Conservation (phyloP, 2,329 filamentous ascomycete genomes). For the Sodiomyces alkalinus region DNA sequence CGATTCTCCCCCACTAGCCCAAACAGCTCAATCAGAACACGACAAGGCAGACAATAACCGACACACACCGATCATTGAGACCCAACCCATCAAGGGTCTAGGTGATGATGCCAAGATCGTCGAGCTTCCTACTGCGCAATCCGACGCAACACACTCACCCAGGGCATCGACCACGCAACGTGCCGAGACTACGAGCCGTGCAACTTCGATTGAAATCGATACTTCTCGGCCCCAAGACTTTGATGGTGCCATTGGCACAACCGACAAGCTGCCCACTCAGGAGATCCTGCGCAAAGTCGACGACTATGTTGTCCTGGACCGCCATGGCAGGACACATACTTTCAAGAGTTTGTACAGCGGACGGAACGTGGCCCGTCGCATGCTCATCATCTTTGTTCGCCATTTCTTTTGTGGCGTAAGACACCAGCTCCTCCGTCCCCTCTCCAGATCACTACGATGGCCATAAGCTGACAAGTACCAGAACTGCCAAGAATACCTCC, state of each 20-base stretch:
- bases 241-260: conserved; percentile 37
- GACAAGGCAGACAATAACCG: too few species aligned
- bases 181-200: conserved; percentile 2
- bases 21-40: not conserved
- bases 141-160: too few species aligned
- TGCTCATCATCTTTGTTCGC: conserved; percentile 59
- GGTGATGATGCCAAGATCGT: too few species aligned
- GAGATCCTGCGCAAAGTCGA: conserved; percentile 35
- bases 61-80: too few species aligned
- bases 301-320: conserved; percentile 43
- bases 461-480: conserved; percentile 15
- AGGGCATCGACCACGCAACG: conserved; percentile 3
- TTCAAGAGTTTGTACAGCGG: conserved; percentile 51
- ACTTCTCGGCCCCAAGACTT: conserved; percentile 33
- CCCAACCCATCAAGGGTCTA: too few species aligned
- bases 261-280: conserved; percentile 36
- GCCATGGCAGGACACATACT: conserved; percentile 38
- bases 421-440: too few species aligned
- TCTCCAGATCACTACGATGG: conserved; percentile 6
- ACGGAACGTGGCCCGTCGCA: conserved; percentile 34
- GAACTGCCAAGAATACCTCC: conserved; percentile 66
- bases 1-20: too few species aligned
- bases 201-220: conserved; percentile 18
- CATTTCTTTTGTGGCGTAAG: conserved; percentile 72
- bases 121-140: too few species aligned